Evolutionary conservation across 164 flowering plant genomes (phyloP).

Genomic region (Stephania cephalantha): DNA sequence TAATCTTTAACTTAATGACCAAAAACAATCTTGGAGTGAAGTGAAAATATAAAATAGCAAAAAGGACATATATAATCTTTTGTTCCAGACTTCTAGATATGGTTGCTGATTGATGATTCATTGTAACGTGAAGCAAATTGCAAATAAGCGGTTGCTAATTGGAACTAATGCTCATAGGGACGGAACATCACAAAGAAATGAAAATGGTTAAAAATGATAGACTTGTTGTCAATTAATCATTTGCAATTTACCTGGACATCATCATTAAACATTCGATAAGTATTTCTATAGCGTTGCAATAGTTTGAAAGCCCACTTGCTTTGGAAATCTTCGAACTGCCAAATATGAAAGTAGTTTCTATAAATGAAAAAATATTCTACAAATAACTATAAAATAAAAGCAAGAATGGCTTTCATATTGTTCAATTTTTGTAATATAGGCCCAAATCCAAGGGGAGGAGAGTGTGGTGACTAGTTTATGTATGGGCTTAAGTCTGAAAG

Average conservation of each 20-base stretch:
- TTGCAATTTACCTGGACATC: slow-evolving; percentile 75
- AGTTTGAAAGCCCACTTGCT: slow-evolving; percentile 99
- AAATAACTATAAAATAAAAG: no score
- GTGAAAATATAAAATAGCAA: not conserved
- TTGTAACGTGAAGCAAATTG: no score
- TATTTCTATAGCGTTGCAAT: slow-evolving; percentile 84
- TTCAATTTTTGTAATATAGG: no score
- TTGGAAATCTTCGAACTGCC: slow-evolving; percentile 97
- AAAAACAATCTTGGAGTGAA: not conserved
- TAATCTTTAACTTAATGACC: not conserved
- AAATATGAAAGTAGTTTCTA: slow-evolving; percentile 10
- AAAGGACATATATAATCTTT: not conserved
- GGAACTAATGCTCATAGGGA: not conserved
- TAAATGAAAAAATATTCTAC: not conserved
- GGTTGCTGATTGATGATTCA: no score
- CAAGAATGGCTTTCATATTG: no score
- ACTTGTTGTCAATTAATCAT: not conserved
- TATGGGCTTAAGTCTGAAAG: no score
- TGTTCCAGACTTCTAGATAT: no score
- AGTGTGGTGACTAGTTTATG: no score
- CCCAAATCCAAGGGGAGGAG: no score
- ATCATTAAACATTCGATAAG: slow-evolving; percentile 93
- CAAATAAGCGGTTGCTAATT: no score
- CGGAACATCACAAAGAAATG: not conserved
- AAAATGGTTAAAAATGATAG: not conserved